phyloP scores from a whole-genome alignment of 225 moss, liverwort and hornwort species.

The Pleurozium schreberi region DNA sequence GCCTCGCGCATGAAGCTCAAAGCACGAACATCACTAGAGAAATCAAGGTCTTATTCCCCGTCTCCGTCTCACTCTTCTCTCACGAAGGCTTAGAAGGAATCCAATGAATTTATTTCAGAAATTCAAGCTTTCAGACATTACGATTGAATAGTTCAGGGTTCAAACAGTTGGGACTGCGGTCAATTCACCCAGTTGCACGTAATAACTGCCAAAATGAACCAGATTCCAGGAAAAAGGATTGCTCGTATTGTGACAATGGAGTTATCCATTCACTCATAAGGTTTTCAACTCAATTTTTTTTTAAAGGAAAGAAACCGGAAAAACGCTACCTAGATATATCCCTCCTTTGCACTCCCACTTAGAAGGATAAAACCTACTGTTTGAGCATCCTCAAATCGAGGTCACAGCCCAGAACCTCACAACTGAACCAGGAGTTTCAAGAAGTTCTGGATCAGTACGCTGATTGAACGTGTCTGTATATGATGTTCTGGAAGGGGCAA shows the following conservation, averaged over 20 bases:
- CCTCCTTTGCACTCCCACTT: neutral
- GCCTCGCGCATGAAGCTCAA: constrained; percentile 25
- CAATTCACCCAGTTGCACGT: neutral
- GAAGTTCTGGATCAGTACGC: neutral
- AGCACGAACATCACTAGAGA: constrained; percentile 12
- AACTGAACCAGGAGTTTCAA: neutral
- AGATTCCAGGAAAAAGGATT: neutral
- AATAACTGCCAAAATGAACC: neutral
- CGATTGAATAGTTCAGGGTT: neutral
- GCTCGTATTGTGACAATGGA: neutral
- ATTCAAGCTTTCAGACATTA: neutral
- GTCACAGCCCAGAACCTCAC: neutral
- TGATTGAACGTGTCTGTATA: neutral
- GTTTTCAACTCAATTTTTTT: neutral
- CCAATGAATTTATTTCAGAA: neutral
- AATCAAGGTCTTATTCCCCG: constrained; percentile 19
- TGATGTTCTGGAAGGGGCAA: constrained; percentile 2
- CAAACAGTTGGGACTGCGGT: neutral
- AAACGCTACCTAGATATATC: neutral
- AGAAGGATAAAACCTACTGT: neutral
- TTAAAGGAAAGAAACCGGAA: neutral
- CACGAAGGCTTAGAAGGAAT: neutral
- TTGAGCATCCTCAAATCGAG: neutral
- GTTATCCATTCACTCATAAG: neutral
- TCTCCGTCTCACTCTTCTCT: neutral